Conservation (phyloP, 2,329 filamentous ascomycete species). For the Penicillium sp. region DNA sequence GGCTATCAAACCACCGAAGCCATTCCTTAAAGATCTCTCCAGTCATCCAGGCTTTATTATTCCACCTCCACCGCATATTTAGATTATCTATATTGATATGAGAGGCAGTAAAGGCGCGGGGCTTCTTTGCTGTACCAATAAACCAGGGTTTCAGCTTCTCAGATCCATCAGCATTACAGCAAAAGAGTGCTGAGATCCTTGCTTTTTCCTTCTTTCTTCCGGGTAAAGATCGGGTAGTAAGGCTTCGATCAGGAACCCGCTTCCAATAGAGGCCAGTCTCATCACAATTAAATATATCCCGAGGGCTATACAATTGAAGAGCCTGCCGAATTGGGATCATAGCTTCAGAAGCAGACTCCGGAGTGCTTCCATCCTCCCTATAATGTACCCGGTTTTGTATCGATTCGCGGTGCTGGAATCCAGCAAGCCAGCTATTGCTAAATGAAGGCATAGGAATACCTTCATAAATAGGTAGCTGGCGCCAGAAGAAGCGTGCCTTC, state of each 20-base stretch:
- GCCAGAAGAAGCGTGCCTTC: too few species aligned
- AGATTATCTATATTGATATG: not conserved
- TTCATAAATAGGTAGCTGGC: too few species aligned
- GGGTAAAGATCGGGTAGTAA: not conserved
- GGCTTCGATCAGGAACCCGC: not conserved
- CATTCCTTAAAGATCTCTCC: not conserved
- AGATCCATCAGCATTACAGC: not conserved
- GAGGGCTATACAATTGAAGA: not conserved
- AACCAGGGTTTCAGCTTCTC: not conserved
- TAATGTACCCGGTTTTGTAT: too few species aligned
- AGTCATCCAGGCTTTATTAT: not conserved
- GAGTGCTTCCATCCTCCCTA: not conserved
- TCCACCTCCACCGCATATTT: not conserved
- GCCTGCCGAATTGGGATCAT: not conserved
- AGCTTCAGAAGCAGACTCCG: not conserved
- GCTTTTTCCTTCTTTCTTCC: not conserved
- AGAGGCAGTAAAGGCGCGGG: not conserved
- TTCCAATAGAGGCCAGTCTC: not conserved
- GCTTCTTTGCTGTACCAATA: not conserved
- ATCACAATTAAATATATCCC: not conserved
- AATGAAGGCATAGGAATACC: too few species aligned
- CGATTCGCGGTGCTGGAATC: too few species aligned
- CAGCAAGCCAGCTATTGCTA: too few species aligned
- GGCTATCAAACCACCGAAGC: not conserved
- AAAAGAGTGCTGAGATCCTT: not conserved